Evolutionary conservation across 1,284 basidiomycete species (phyloP).

Genomic region (Neolentinus lepideus): DNA sequence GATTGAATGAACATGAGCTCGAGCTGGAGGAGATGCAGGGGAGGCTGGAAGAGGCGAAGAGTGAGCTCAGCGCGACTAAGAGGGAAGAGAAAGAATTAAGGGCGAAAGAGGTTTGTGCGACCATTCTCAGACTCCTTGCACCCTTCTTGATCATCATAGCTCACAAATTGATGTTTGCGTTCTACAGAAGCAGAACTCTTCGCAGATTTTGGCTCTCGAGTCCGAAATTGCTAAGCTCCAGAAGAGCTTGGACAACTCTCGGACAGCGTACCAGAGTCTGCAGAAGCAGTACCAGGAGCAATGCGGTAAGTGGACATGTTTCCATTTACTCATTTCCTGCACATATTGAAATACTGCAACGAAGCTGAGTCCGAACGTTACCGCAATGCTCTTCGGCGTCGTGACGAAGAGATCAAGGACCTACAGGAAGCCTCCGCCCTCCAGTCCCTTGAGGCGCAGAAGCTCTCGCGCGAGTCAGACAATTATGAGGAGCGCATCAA

Average conservation of each 20-base stretch:
- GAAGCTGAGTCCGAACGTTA: conserved; percentile 72
- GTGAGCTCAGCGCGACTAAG: conserved; percentile 68
- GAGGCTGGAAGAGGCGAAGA: conserved; percentile 64
- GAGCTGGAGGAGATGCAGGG: conserved; percentile 72
- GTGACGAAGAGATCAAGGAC: conserved; percentile 66
- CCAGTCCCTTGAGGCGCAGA: conserved; percentile 55
- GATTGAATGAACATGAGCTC: conserved; percentile 65
- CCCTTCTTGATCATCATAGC: conserved; percentile 4
- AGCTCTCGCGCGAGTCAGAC: conserved; percentile 58
- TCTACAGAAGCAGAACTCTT: conserved; percentile 48
- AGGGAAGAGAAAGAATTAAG: conserved; percentile 86
- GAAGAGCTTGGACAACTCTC: conserved; percentile 63
- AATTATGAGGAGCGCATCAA: conserved; percentile 61
- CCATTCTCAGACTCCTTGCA: conserved; percentile 1
- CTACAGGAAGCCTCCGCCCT: conserved; percentile 50
- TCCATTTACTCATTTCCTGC: neutral
- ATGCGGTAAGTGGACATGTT: conserved; percentile 45
- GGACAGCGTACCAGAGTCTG: conserved; percentile 61
- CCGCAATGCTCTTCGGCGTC: conserved; percentile 61
- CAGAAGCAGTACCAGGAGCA: conserved; percentile 86
- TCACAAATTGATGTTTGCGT: conserved; percentile 1
- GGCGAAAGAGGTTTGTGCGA: conserved; percentile 60
- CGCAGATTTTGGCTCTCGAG: conserved; percentile 66
- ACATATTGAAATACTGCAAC: conserved; percentile 2
- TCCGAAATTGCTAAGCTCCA: conserved; percentile 70